These are phyloP conservation scores for Hericium coralloides DNA, from an alignment of 768 basidiomycete genomes.

Conservation along the genomic window DNA sequence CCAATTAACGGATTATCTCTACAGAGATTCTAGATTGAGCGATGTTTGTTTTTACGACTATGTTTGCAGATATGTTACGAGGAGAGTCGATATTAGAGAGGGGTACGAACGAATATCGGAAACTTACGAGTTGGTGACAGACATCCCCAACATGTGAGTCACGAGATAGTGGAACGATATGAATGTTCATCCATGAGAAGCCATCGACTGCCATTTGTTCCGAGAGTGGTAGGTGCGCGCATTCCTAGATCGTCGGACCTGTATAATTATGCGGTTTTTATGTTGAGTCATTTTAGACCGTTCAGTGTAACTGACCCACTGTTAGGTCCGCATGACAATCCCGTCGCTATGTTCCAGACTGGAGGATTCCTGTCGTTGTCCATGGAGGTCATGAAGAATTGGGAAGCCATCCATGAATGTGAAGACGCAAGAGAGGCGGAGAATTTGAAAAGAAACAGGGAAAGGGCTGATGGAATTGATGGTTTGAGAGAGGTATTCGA, in stretches of 20 bases:
- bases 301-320: too few relatives aligned
- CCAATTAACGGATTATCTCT: conserved; percentile 23
- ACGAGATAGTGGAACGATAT: conserved; percentile 8
- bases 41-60: conserved; percentile 24
- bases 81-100: neutral
- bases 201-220: neutral
- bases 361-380: too few relatives aligned
- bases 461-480: neutral
- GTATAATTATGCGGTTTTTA: conserved; percentile 9
- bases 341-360: too few relatives aligned
- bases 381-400: conserved; percentile 20
- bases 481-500: neutral
- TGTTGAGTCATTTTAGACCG: conserved; percentile 18
- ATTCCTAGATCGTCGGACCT: conserved; percentile 3
- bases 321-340: too few relatives aligned
- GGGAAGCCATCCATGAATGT: conserved; percentile 27
- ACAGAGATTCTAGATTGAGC: conserved; percentile 7
- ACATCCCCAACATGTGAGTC: conserved; percentile 12
- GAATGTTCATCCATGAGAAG: neutral
- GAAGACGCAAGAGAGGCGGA: conserved; percentile 28
- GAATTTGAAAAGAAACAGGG: conserved; percentile 7
- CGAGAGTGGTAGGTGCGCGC: conserved; percentile 9
- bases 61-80: conserved; percentile 5
- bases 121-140: neutral
- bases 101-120: neutral